Conservation (phyloP, 2,329 filamentous ascomycete genomes). For the Dactylellina cionopaga region DNA sequence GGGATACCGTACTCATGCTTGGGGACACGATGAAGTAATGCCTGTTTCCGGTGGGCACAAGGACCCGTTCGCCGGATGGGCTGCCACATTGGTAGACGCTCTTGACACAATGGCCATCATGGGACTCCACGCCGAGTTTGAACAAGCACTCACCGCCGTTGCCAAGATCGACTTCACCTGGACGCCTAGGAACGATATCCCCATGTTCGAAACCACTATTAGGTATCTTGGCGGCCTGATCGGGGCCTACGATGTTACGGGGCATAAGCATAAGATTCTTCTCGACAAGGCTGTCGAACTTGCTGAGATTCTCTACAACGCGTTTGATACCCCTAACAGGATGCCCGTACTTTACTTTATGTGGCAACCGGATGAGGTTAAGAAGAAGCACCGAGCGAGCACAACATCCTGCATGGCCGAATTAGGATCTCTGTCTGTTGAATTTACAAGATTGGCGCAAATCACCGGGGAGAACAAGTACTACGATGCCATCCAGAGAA, state of each 20-base stretch:
- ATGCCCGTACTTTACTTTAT: constrained; percentile 86
- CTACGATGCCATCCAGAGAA: constrained; percentile 87
- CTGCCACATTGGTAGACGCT: constrained; percentile 83
- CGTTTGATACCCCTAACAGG: constrained; percentile 91
- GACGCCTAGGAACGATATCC: constrained; percentile 74
- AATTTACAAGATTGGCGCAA: constrained; percentile 89
- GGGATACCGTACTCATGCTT: constrained; percentile 81
- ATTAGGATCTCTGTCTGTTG: constrained; percentile 81
- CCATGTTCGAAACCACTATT: constrained; percentile 93
- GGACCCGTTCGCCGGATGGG: constrained; percentile 92
- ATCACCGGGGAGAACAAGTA: constrained; percentile 83
- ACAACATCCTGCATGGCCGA: constrained; percentile 69
- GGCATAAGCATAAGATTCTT: constrained; percentile 73
- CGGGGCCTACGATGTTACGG: constrained; percentile 86
- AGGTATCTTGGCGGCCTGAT: constrained; percentile 88
- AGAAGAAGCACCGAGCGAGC: constrained; percentile 56
- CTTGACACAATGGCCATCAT: constrained; percentile 90
- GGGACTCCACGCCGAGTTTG: constrained; percentile 79
- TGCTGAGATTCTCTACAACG: constrained; percentile 80
- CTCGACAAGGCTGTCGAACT: constrained; percentile 82
- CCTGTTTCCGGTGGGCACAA: constrained; percentile 75
- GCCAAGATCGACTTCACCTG: constrained; percentile 84
- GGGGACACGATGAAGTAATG: constrained; percentile 84
- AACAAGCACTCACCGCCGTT: constrained; percentile 76
- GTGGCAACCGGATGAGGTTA: constrained; percentile 70